Evolutionary conservation across 139 green algal species (phyloP).

Genomic region (Asterochloris sp.): DNA sequence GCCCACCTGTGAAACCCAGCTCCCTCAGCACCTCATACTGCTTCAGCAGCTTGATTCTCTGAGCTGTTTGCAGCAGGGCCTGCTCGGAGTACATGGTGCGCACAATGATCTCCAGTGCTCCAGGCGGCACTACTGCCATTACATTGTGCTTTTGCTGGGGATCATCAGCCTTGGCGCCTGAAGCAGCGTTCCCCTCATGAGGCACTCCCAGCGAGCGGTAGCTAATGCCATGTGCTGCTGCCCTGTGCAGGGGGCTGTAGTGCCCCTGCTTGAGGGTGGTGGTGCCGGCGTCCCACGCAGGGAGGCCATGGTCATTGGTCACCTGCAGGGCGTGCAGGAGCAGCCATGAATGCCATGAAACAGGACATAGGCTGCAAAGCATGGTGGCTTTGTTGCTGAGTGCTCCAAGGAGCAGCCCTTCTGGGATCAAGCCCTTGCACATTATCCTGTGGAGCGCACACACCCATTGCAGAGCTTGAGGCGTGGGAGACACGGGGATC

Average conservation of each 20-base stretch:
- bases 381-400: too few species aligned
- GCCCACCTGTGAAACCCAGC: conserved; percentile 11
- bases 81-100: not conserved
- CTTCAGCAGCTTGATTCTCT: conserved; percentile 15
- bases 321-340: not conserved
- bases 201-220: not conserved
- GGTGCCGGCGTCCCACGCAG: conserved; percentile 10
- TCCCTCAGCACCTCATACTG: conserved; percentile 12
- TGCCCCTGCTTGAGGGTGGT: not conserved
- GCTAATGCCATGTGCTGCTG: not conserved
- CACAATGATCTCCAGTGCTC: conserved; percentile 8
- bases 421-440: too few species aligned
- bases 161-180: too few species aligned
- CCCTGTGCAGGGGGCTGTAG: conserved; percentile 8
- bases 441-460: too few species aligned
- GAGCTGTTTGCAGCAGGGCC: not conserved
- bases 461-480: too few species aligned
- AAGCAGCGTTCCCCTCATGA: too few species aligned
- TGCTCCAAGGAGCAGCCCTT: too few species aligned
- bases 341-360: too few species aligned
- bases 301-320: conserved; percentile 18
- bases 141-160: not conserved
- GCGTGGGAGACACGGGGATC: too few species aligned
- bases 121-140: conserved; percentile 15
- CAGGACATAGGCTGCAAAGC: too few species aligned